These are phyloP conservation scores for Waitea zeae DNA, from an alignment of 1,284 basidiomycete genomes.

Conservation along the genomic window DNA sequence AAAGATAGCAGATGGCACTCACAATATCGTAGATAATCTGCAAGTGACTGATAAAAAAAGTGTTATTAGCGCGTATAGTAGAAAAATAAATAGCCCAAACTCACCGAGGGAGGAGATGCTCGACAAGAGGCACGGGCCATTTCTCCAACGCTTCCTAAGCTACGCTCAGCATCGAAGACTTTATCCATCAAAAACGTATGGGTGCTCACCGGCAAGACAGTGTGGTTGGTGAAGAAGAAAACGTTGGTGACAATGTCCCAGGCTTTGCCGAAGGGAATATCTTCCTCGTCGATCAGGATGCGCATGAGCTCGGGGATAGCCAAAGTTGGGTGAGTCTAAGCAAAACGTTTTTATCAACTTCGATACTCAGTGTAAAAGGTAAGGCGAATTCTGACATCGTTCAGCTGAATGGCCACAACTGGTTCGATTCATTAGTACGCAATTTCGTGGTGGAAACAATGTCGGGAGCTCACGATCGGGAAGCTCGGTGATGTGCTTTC, in stretches of 20 bases:
- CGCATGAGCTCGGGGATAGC: slow-evolving; percentile 92
- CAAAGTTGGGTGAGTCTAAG: slow-evolving; percentile 83
- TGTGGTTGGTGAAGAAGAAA: slow-evolving; percentile 91
- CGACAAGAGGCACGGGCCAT: slow-evolving; percentile 75
- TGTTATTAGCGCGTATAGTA: background rate
- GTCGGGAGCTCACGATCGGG: slow-evolving; percentile 45
- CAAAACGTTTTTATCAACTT: slow-evolving; percentile 3
- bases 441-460: background rate
- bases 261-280: slow-evolving; percentile 64
- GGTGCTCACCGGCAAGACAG: slow-evolving; percentile 49
- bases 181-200: slow-evolving; percentile 2
- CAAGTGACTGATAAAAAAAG: slow-evolving; percentile 32
- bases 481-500: slow-evolving; percentile 57
- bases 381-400: slow-evolving; percentile 36
- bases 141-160: slow-evolving; percentile 62
- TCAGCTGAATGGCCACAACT: slow-evolving; percentile 82
- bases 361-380: background rate
- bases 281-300: slow-evolving; percentile 78
- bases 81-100: slow-evolving; percentile 3
- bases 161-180: slow-evolving; percentile 1
- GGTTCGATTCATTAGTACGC: no score
- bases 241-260: slow-evolving; percentile 80
- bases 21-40: slow-evolving; percentile 87
- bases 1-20: slow-evolving; percentile 13
- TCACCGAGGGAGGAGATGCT: slow-evolving; percentile 62